Base-by-base conservation (phyloP, 129 eudicot species). In the Helianthus tuberosus region DNA sequence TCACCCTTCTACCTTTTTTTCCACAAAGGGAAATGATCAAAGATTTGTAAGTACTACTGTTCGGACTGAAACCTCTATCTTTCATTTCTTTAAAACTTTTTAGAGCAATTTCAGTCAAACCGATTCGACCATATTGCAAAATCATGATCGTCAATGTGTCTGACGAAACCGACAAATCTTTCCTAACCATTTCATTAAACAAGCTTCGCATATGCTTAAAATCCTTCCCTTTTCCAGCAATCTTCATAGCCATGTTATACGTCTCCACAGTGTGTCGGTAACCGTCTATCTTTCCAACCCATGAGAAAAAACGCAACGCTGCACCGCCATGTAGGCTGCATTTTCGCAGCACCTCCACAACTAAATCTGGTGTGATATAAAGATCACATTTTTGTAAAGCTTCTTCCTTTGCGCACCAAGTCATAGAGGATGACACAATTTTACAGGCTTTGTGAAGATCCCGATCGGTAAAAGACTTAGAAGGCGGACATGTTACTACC, bases 81-180 rank as follows among this genome's bases (percentile, higher is more conserved):
- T 88, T 93, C 98, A 93, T 93, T 64, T 93, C 92, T 57, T 43
- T 79, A 71, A 87, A 93, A 57, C 8, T 70, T 49, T 59, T 78
- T 60, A 89, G 55, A 59, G 96, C 98, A 39, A 84, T 84, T 36
- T 93, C 90, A 1, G 98, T 93, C 83, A 93, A 77, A 17, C 95
- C 95, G 46, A 86, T 85, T 78, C 92, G 82, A 67, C 98, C 96
- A 77, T 89, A 93, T 80, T 85, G 88, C 92, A 84, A 61, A 55
- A 93, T 89, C 96, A 89, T 87, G 67, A 93, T 89, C 13, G 92
- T 87, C 95, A 94, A 93, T 11, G 98, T 87, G 80, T 93, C 92
- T 62, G 96, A 73, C 38, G 92, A 87, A 61, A 87, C 74, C 46
- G 58, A 67, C 75, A 54, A 84, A 13, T 91, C 83, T 64, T 82